Conservation (phyloP, 1,284 basidiomycete genomes). For the Mixia osmundae region DNA sequence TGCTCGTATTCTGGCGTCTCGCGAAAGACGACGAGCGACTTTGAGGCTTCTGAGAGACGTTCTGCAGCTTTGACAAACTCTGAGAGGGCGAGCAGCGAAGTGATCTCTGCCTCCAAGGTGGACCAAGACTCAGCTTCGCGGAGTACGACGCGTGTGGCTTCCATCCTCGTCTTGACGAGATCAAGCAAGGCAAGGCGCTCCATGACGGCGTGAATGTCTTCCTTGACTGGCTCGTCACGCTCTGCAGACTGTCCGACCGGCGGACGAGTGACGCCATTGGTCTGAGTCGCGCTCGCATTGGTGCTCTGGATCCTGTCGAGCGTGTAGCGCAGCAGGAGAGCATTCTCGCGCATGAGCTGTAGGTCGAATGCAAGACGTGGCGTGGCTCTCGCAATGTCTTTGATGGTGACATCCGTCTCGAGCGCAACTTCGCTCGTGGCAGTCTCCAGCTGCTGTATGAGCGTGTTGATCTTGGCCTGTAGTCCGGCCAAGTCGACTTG, state of each 20-base stretch:
- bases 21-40: conserved; percentile 69
- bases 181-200: conserved; percentile 54
- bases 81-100: conserved; percentile 40
- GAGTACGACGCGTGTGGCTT: conserved; percentile 56
- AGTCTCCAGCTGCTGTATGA: conserved; percentile 52
- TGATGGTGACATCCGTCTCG: conserved; percentile 59
- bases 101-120: conserved; percentile 72
- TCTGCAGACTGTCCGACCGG: no score
- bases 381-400: conserved; percentile 65
- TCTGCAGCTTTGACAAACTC: conserved; percentile 66
- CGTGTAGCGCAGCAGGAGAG: conserved; percentile 38
- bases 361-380: conserved; percentile 75
- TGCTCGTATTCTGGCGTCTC: conserved; percentile 66
- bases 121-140: conserved; percentile 85
- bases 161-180: conserved; percentile 59
- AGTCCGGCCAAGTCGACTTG: conserved; percentile 43
- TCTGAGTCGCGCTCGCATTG: no score
- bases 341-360: conserved; percentile 80
- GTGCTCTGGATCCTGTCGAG: conserved; percentile 17
- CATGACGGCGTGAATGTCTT: conserved; percentile 26
- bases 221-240: neutral
- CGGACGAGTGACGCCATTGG: no score
- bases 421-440: conserved; percentile 64
- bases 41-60: conserved; percentile 58
- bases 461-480: conserved; percentile 43